Conservation (phyloP, 179 eudicot genomes). For the Spergularia azorica region DNA sequence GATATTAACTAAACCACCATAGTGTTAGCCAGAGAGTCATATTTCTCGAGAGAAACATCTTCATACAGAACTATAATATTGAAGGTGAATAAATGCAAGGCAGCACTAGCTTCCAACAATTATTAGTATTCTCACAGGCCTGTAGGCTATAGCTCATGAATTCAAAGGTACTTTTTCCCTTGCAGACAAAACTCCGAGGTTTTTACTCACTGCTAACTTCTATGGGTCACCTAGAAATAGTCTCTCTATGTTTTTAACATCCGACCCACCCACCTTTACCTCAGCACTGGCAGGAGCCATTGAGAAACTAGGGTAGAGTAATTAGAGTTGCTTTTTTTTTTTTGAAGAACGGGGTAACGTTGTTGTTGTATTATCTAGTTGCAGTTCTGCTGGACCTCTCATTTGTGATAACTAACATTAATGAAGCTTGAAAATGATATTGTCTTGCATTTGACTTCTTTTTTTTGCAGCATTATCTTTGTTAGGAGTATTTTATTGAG, state of each 20-base stretch:
- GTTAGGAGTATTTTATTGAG: neutral
- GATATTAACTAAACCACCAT: no score
- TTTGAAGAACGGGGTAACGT: neutral
- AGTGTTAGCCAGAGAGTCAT: neutral
- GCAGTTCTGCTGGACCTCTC: neutral
- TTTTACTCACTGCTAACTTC: no score
- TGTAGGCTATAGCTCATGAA: neutral
- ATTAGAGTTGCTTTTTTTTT: neutral
- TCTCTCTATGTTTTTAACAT: no score
- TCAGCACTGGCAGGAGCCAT: no score
- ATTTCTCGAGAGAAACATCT: constrained; percentile 10
- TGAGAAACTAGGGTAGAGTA: no score
- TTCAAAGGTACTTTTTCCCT: neutral
- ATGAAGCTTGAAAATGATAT: neutral
- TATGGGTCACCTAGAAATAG: no score
- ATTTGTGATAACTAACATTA: neutral
- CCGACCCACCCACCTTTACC: no score
- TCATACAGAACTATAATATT: neutral
- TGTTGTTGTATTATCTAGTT: no score
- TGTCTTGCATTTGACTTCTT: neutral
- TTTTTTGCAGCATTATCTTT: neutral
- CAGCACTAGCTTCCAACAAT: neutral
- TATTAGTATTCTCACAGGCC: neutral
- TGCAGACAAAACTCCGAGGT: no score
- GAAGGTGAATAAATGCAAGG: neutral